Evolutionary conservation across 148 eudicot species (phyloP), one percentile per base, ranked within the genome.

Genomic region (Rheum nobile): DNA sequence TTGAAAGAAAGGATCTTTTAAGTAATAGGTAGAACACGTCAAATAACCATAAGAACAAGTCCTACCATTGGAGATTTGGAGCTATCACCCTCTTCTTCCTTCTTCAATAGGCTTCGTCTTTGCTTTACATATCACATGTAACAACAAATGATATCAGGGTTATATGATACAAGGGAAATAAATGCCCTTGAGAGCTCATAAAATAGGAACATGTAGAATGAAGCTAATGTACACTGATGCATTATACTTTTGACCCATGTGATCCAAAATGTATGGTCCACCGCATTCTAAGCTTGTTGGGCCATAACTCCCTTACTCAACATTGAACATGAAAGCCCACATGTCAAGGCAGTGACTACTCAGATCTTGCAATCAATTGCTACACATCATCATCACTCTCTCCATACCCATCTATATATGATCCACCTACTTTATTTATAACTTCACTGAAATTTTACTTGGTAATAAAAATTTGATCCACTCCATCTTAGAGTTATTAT

Each of bases 241-340:
- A 41, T 9, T 41, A 41, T 41, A 41, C 10, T 41, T 35, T 41
- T 6, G 6, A 41, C 8, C 5, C 10, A 3, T 8, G 10, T 41
- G 39, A 6, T 6, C 43, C 10, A 5, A 5, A 41, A 47, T 47
- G n/a, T 17, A 17, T 47, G 52, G 52, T 47, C 21, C 52, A 16
- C 50, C 50, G 50, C 19, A 46, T 46, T 1, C 50, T 46, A 46
- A 46, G 50, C 4, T 46, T 46, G 16, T 46, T 47, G 52, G 52
- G 52, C 52, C 52, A 47, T 17, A 47, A 43, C 47, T 38, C 41
- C 41, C 41, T 38, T 6, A 10, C 41, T 10, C 16, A 47, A 6
- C 52, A 47, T 47, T 47, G 52, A 47, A 75, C 79, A 83, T 52
- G 76, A 8, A 84, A 82, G 85, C 86, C 86, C 86, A 83, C 81